Percentiles rank a stretch among this genome's conserved stretches.
Evolutionary conservation across 2,329 filamentous ascomycete species (phyloP).

Genomic region (Dichotomopilus funicola): DNA sequence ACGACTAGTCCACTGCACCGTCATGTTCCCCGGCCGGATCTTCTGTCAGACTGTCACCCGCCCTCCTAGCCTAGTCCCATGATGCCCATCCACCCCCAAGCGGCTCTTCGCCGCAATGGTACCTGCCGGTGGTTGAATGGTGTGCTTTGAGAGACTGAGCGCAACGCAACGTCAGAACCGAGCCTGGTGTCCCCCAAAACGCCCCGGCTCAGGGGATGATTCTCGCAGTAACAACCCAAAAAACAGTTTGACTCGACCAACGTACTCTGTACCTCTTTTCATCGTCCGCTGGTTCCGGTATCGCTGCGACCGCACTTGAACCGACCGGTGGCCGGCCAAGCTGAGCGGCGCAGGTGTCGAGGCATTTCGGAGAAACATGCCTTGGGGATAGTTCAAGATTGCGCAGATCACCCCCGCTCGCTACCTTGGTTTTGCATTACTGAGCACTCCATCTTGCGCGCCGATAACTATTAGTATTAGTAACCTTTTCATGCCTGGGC

Average conservation of each 20-base stretch:
- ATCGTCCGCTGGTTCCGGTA: too few species aligned
- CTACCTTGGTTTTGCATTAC: background rate
- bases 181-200: background rate
- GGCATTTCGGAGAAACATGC: background rate
- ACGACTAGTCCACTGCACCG: background rate
- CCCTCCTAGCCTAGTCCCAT: background rate
- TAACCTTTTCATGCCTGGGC: too few species aligned
- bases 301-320: too few species aligned
- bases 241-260: too few species aligned
- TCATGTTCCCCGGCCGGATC: background rate
- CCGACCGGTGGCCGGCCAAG: background rate
- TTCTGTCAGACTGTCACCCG: background rate
- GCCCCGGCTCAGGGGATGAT: background rate
- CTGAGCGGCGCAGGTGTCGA: background rate
- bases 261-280: too few species aligned
- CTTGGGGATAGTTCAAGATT: background rate
- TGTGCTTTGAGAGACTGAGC: background rate
- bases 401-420: constrained; percentile 8
- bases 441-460: background rate
- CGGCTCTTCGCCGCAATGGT: background rate
- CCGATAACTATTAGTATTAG: background rate
- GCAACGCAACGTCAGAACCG: background rate
- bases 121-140: background rate
- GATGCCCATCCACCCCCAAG: background rate
- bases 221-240: too few species aligned